phyloP scores from a whole-genome alignment of 1,284 basidiomycete genomes.

The Ceratorhiza oryzae-sativae region DNA sequence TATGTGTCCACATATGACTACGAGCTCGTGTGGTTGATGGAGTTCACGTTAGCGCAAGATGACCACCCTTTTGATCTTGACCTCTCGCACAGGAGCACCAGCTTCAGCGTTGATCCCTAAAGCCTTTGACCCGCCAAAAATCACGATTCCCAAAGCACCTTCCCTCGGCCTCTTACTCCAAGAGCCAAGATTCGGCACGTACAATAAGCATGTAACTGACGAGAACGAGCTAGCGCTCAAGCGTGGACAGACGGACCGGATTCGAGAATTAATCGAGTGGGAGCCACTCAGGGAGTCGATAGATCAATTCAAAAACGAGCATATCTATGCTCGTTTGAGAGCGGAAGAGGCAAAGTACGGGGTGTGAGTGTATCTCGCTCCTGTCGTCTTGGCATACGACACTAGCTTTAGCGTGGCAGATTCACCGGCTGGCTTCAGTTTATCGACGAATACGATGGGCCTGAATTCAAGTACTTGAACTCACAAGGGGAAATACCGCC shows the following conservation, averaged over 20 bases:
- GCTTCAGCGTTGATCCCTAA: conserved; percentile 47
- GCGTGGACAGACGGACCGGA: conserved; percentile 59
- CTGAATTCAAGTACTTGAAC: conserved; percentile 74
- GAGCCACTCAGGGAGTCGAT: conserved; percentile 68
- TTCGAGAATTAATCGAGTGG: conserved; percentile 71
- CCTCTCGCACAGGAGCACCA: conserved; percentile 78
- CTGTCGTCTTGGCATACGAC: conserved; percentile 35
- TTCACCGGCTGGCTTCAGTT: conserved; percentile 78
- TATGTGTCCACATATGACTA: conserved; percentile 50
- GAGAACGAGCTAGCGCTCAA: conserved; percentile 51
- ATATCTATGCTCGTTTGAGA: conserved; percentile 86
- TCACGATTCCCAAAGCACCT: conserved; percentile 96
- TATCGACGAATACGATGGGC: conserved; percentile 72
- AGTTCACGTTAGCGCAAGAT: conserved; percentile 82
- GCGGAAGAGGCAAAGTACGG: conserved; percentile 80
- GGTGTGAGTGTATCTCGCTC: conserved; percentile 64
- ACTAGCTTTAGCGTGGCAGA: conserved; percentile 51
- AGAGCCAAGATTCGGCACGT: conserved; percentile 52
- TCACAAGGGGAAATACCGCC: conserved; percentile 73
- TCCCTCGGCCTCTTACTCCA: conserved; percentile 94
- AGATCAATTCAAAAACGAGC: conserved; percentile 79
- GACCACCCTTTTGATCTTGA: conserved; percentile 87
- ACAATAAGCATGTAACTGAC: conserved; percentile 45
- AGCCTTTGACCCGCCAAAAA: conserved; percentile 70
- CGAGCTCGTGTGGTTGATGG: neutral